Evolutionary conservation across 192 early-diverging fungal species (phyloP).

Genomic region (Dissophora ornata): DNA sequence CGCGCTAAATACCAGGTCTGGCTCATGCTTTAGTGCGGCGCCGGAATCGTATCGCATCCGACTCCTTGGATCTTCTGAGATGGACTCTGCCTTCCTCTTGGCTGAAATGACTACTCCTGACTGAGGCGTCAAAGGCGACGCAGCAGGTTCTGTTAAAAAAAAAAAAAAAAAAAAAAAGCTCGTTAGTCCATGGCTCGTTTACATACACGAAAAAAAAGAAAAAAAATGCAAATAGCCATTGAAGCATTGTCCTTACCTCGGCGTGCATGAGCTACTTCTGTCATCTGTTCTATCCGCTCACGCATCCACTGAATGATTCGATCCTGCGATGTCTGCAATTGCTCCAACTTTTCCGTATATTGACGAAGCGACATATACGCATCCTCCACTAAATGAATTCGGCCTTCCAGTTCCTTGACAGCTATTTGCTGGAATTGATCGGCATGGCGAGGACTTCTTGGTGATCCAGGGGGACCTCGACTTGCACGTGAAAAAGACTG

Average conservation of each 20-base stretch:
- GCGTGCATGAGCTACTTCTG: constrained; percentile 3
- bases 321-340: constrained; percentile 33
- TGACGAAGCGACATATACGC: constrained; percentile 26
- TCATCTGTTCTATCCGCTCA: constrained; percentile 35
- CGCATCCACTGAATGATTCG: constrained; percentile 45
- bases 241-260: constrained; percentile 26
- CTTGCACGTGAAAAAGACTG: background rate
- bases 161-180: background rate
- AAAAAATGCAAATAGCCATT: background rate
- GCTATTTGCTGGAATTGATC: background rate
- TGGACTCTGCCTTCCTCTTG: constrained; percentile 36
- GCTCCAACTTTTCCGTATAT: constrained; percentile 35
- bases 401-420: constrained; percentile 21
- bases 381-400: constrained; percentile 32
- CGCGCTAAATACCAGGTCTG: background rate
- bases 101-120: constrained; percentile 14
- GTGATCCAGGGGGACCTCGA: background rate
- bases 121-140: constrained; percentile 28
- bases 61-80: constrained; percentile 16
- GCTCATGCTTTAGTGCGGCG: constrained; percentile 4
- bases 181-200: background rate
- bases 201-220: too few relatives aligned
- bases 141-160: constrained; percentile 1
- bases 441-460: constrained; percentile 4
- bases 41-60: constrained; percentile 21